Evolutionary conservation across 2,329 filamentous ascomycete genomes (phyloP).

Genomic region (Fulvia fulva): DNA sequence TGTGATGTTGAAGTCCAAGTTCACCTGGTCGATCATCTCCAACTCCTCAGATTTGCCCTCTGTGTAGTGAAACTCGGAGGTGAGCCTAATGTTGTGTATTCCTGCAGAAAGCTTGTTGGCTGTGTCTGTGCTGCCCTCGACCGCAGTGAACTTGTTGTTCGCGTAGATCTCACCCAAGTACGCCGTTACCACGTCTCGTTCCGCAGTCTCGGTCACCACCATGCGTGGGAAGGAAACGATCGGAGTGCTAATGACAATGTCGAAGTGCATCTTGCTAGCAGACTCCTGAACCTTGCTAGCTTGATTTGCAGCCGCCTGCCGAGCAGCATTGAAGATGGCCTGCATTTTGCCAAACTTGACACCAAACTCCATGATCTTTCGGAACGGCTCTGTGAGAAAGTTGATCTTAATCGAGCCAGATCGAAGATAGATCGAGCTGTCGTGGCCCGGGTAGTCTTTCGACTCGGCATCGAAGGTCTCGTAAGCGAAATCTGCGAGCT

Average conservation of each 20-base stretch:
- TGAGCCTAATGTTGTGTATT: constrained; percentile 86
- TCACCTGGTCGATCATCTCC: constrained; percentile 95
- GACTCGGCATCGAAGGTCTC: constrained; percentile 83
- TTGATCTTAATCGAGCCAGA: constrained; percentile 96
- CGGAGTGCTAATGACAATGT: constrained; percentile 87
- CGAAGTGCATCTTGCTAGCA: constrained; percentile 86
- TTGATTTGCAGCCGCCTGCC: constrained; percentile 89
- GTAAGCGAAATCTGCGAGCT: constrained; percentile 94
- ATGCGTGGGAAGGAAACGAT: constrained; percentile 90
- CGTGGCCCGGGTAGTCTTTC: constrained; percentile 84
- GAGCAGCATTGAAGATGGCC: constrained; percentile 93
- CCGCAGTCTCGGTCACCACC: constrained; percentile 64
- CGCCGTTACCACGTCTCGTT: constrained; percentile 80
- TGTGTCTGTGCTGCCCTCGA: constrained; percentile 72
- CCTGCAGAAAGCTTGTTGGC: constrained; percentile 89
- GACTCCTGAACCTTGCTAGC: constrained; percentile 90
- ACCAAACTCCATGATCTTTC: constrained; percentile 95
- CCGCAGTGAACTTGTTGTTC: constrained; percentile 82
- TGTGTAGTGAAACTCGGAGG: constrained; percentile 80
- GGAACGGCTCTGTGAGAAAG: constrained; percentile 93
- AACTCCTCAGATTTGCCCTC: constrained; percentile 73
- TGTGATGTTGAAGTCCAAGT: constrained; percentile 86
- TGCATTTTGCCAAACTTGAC: constrained; percentile 99
- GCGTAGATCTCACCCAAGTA: constrained; percentile 97
- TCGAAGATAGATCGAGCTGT: constrained; percentile 83